phyloP scores from a whole-genome alignment of 164 flowering plant genomes.

The Umbilicus rupestris region DNA sequence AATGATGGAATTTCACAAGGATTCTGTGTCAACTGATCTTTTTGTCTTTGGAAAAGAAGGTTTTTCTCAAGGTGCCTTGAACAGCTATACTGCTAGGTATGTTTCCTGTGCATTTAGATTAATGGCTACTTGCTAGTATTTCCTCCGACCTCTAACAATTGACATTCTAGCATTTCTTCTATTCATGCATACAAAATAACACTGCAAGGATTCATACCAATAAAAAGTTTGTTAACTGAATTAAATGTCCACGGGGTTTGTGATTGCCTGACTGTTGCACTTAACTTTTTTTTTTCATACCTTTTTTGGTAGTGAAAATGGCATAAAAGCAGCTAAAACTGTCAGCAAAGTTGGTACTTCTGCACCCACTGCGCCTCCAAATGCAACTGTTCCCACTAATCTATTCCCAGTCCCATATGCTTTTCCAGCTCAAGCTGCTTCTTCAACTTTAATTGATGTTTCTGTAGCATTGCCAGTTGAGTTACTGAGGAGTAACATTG shows the following conservation, averaged over 20 bases:
- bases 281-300: neutral
- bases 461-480: constrained; percentile 11
- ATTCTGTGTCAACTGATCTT: constrained; percentile 53
- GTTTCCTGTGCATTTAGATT: neutral
- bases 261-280: neutral
- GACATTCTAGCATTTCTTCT: neutral
- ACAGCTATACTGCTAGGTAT: constrained; percentile 34
- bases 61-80: constrained; percentile 24
- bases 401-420: neutral
- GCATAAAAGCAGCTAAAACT: constrained; percentile 32
- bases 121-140: neutral
- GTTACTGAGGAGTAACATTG: constrained; percentile 8
- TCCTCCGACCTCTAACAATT: neutral
- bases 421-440: constrained; percentile 3
- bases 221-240: neutral
- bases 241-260: neutral
- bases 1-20: constrained; percentile 55
- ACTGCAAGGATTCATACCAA: neutral
- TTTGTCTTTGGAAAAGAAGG: constrained; percentile 39
- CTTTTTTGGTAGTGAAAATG: constrained; percentile 33
- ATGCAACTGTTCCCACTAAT: constrained; percentile 1
- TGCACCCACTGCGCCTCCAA: constrained; percentile 8
- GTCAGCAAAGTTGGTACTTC: constrained; percentile 17
- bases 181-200: neutral
- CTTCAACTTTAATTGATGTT: constrained; percentile 5